Evolutionary conservation across 805 yeast species (phyloP).

Genomic region (Saturnispora sanitii): DNA sequence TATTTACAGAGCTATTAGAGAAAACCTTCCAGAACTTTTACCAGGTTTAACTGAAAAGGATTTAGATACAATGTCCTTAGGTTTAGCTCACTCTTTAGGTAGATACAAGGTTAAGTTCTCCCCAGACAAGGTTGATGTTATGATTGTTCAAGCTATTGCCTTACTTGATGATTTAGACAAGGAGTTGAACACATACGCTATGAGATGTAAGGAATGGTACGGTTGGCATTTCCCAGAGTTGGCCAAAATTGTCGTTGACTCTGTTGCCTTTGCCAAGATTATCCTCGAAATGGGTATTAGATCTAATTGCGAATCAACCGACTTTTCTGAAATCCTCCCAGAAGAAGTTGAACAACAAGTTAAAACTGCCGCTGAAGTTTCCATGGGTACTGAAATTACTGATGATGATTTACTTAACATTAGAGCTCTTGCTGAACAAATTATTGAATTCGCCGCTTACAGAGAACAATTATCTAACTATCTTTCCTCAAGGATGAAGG

Average conservation of each 20-base stretch:
- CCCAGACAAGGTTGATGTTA: conserved; percentile 97
- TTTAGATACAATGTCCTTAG: conserved; percentile 89
- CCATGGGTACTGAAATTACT: conserved; percentile 99
- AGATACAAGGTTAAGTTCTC: conserved; percentile 96
- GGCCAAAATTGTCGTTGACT: conserved; percentile 93
- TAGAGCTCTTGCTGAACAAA: conserved; percentile 86
- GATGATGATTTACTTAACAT: conserved; percentile 82
- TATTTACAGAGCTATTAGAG: conserved; percentile 90
- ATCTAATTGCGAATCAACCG: conserved; percentile 83
- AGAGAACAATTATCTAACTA: conserved; percentile 93
- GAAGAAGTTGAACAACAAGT: conserved; percentile 89
- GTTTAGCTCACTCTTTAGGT: conserved; percentile 97
- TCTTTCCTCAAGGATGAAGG: conserved; percentile 90
- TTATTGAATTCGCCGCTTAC: conserved; percentile 91
- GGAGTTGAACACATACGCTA: conserved; percentile 93
- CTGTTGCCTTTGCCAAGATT: conserved; percentile 92
- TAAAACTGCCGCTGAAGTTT: conserved; percentile 94
- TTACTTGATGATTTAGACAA: conserved; percentile 94
- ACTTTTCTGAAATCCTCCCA: conserved; percentile 81
- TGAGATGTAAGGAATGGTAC: conserved; percentile 98
- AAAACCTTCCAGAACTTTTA: conserved; percentile 83
- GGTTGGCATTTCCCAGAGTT: conserved; percentile 99
- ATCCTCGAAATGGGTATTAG: conserved; percentile 90
- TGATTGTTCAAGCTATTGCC: conserved; percentile 99
- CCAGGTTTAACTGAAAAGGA: conserved; percentile 88